These are phyloP conservation scores for Neodidymelliopsis sp. DNA, from an alignment of 2,329 filamentous ascomycete genomes.

Conservation along the genomic window DNA sequence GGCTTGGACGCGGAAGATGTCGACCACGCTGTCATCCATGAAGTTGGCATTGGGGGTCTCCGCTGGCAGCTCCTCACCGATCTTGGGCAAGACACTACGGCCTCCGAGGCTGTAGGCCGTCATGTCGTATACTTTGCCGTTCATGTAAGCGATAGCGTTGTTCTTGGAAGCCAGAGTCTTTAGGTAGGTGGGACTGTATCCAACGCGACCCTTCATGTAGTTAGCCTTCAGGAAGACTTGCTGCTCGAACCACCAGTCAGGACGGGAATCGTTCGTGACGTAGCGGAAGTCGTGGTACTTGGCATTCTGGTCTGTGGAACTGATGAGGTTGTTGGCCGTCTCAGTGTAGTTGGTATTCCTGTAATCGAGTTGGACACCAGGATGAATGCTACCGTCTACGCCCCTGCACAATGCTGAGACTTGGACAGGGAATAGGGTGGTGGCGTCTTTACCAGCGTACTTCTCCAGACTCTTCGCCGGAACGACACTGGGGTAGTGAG, in stretches of 20 bases:
- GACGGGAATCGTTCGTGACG: conserved; percentile 80
- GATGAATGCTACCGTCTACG: conserved; percentile 70
- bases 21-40: conserved; percentile 77
- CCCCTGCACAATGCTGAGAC: conserved; percentile 91
- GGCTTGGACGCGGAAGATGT: conserved; percentile 77
- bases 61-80: conserved; percentile 56
- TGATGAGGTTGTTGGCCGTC: conserved; percentile 67
- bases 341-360: conserved; percentile 77
- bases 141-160: conserved; percentile 78
- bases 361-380: conserved; percentile 84
- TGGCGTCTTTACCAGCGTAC: conserved; percentile 90
- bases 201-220: conserved; percentile 87
- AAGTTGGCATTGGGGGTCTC: conserved; percentile 69
- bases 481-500: conserved; percentile 78
- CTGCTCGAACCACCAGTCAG: conserved; percentile 92
- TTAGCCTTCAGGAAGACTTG: conserved; percentile 78
- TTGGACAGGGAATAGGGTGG: conserved; percentile 88
- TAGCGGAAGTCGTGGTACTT: conserved; percentile 93
- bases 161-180: conserved; percentile 71
- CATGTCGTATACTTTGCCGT: conserved; percentile 85
- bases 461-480: conserved; percentile 70
- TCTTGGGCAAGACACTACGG: conserved; percentile 64
- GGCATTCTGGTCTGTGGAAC: conserved; percentile 72
- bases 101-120: conserved; percentile 83
- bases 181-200: conserved; percentile 81